Base-by-base conservation (phyloP, 2,329 filamentous ascomycete genomes). In the Curvularia hawaiiensis region DNA sequence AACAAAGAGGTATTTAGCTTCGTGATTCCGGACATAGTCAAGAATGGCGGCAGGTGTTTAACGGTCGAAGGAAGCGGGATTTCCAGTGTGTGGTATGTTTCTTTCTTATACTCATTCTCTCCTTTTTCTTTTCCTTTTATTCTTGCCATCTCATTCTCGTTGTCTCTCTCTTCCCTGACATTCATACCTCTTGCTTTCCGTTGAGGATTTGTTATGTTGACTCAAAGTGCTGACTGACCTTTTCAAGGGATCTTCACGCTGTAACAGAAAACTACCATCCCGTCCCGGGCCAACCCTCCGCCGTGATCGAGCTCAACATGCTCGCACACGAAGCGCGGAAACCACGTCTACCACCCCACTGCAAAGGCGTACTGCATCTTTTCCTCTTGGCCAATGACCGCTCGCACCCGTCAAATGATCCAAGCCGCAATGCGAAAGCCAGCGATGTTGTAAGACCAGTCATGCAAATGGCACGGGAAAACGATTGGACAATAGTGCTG, bases 401-500 rank as follows among this genome's bases (percentile, higher is more conserved):
- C 16, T 20, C 20, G 8, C 50, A 52, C 30, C 45, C 50, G 1
- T 50, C 50, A 12, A 30, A 46, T 24, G 30, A 58, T 16, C 12
- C 38, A 24, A 26, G 40, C 22, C 35, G 26, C 12, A 56, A 56
- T n/a, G 18, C 26, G 3, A 57, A 52, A 50, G 52, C 44, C 2
- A 53, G 54, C n/a, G 41, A 57, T 5, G 50, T 60, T 1, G 33
- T 60, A 12, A 51, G 52, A n/a, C 58, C 58, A 1, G 48, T 60
- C 9, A 30, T 60, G 18, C 40, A 47, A 7, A 54, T 60, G 40
- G 58, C 58, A 20, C 49, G 33, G 28, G 54, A 57, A 35, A 45
- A 50, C 11, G 46, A 40, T 10, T 60, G 58, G 58, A 40, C 52
- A 9, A 50, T 48, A 12, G 50, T 57, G n/a, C 20, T 60, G 20